These are phyloP conservation scores for Penicillium roqueforti DNA, from an alignment of 495 filamentous ascomycete species.

Conservation along the genomic window DNA sequence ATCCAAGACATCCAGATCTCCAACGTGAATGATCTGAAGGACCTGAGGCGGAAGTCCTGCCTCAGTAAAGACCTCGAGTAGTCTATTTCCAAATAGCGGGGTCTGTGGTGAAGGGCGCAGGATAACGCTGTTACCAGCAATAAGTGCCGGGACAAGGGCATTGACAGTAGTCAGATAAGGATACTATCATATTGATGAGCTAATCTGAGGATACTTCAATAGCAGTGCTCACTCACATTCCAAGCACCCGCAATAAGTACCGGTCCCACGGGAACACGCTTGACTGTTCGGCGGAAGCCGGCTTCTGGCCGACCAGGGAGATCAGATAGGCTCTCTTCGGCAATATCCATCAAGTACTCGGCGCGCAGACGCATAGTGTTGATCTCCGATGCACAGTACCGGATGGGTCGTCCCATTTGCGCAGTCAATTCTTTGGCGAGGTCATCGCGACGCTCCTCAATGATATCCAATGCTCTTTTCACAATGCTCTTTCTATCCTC, in stretches of 20 bases:
- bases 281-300: slow-evolving; percentile 84
- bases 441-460: slow-evolving; percentile 66
- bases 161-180: slow-evolving; percentile 92
- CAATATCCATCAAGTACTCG: slow-evolving; percentile 79
- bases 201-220: slow-evolving; percentile 4
- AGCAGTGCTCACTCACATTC: slow-evolving; percentile 62
- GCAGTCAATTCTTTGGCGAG: slow-evolving; percentile 77
- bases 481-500: slow-evolving; percentile 71
- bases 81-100: slow-evolving; percentile 78
- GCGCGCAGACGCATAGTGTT: slow-evolving; percentile 76
- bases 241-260: slow-evolving; percentile 86
- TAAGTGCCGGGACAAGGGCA: slow-evolving; percentile 78
- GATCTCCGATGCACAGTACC: slow-evolving; percentile 78
- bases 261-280: slow-evolving; percentile 79
- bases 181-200: slow-evolving; percentile 53
- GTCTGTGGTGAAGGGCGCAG: slow-evolving; percentile 93
- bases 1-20: slow-evolving; percentile 68
- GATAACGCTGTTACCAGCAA: slow-evolving; percentile 85
- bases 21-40: slow-evolving; percentile 84
- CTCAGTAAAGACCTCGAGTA: slow-evolving; percentile 69
- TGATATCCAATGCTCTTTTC: slow-evolving; percentile 66
- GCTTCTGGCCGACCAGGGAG: slow-evolving; percentile 76
- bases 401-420: slow-evolving; percentile 93
- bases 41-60: slow-evolving; percentile 78
- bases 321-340: slow-evolving; percentile 55